Percentiles rank a stretch among this genome's conserved stretches.
Evolutionary conservation across 305 asterid species (phyloP).

Genomic region (Fraxinus nigra): DNA sequence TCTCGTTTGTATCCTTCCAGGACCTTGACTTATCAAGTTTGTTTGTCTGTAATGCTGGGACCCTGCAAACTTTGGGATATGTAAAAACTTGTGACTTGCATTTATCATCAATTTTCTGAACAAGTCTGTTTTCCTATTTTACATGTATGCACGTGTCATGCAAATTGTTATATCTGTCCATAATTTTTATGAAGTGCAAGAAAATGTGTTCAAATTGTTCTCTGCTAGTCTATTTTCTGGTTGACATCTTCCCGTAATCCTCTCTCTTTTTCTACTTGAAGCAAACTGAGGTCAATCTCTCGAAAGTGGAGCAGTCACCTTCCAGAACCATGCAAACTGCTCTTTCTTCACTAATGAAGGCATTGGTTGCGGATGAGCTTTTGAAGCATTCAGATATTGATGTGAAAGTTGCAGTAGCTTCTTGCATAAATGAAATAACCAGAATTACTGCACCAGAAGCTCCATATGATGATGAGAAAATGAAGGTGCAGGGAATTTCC

Average conservation of each 20-base stretch:
- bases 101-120: background rate
- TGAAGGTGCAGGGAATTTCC: conserved; percentile 61
- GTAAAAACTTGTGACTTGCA: background rate
- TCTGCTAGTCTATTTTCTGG: background rate
- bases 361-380: conserved; percentile 59
- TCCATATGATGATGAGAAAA: conserved; percentile 70
- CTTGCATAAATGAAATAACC: conserved; percentile 90
- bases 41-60: background rate
- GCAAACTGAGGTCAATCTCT: conserved; percentile 58
- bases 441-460: conserved; percentile 94
- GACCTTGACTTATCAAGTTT: background rate
- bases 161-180: background rate
- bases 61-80: background rate
- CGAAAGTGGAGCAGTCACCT: conserved; percentile 93
- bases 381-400: conserved; percentile 71
- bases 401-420: conserved; percentile 82
- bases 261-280: conserved; percentile 24
- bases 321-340: conserved; percentile 62
- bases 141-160: background rate
- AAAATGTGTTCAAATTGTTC: conserved; percentile 3
- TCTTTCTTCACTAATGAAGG: conserved; percentile 57
- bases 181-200: conserved; percentile 13
- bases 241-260: conserved; percentile 8
- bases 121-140: background rate
- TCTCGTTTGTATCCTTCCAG: background rate